Evolutionary conservation across 192 early-diverging fungal species (phyloP).

Genomic region (Bifiguratus adelaidae): DNA sequence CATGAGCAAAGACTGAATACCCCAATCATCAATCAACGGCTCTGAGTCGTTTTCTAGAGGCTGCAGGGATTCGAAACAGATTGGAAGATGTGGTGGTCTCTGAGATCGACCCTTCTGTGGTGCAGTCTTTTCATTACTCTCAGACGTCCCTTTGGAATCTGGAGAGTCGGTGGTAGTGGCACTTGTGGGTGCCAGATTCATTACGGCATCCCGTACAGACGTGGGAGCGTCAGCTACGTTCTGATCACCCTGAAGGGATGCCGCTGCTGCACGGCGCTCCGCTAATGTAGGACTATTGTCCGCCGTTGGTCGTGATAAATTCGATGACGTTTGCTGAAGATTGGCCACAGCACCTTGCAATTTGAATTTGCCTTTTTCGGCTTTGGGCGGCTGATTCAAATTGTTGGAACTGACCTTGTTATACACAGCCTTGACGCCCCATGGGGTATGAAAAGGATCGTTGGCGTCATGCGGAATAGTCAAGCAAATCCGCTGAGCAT

Average conservation of each 20-base stretch:
- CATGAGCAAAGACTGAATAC: constrained; percentile 28
- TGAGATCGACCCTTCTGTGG: constrained; percentile 16
- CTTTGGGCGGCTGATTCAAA: constrained; percentile 4
- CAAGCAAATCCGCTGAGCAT: constrained; percentile 19
- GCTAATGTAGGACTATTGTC: too few relatives aligned
- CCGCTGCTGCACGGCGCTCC: too few relatives aligned
- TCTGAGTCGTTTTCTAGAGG: constrained; percentile 36
- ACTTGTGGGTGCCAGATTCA: too few relatives aligned
- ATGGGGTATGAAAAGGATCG: constrained; percentile 22
- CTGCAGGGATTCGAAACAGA: constrained; percentile 36
- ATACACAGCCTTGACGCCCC: constrained; percentile 26
- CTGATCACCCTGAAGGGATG: too few relatives aligned
- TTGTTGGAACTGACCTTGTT: constrained; percentile 2
- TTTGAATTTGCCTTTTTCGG: too few relatives aligned
- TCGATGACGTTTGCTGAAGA: too few relatives aligned
- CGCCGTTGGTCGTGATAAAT: too few relatives aligned
- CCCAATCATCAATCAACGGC: constrained; percentile 28
- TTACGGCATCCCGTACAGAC: too few relatives aligned
- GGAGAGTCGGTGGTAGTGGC: too few relatives aligned
- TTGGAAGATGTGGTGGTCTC: constrained; percentile 10
- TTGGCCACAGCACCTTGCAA: too few relatives aligned
- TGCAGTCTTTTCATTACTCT: constrained; percentile 22
- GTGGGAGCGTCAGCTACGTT: too few relatives aligned
- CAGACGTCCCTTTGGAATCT: too few relatives aligned
- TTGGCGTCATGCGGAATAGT: constrained; percentile 26